Conservation (phyloP, 2,329 filamentous ascomycete species). For the Fusarium sororula region DNA sequence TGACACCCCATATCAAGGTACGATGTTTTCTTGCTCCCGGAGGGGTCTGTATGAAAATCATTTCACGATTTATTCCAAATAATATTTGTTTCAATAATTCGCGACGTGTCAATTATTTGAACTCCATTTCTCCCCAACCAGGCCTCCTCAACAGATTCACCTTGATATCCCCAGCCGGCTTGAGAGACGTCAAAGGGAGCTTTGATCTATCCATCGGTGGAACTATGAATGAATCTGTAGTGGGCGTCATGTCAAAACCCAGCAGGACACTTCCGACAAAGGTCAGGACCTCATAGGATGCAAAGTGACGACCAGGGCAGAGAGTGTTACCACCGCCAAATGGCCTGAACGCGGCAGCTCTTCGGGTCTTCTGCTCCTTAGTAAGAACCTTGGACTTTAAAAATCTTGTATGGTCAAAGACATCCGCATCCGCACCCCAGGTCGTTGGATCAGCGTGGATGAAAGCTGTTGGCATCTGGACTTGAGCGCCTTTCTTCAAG, state of each 20-base stretch:
- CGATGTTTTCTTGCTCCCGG: no score
- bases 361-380: slow-evolving; percentile 22
- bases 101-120: no score
- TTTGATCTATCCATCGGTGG: slow-evolving; percentile 31
- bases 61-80: no score
- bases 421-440: slow-evolving; percentile 25
- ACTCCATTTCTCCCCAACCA: slow-evolving; percentile 12
- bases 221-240: not conserved
- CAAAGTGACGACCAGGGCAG: slow-evolving; percentile 31
- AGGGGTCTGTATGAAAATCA: no score
- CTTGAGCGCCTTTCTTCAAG: slow-evolving; percentile 32
- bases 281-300: slow-evolving; percentile 26
- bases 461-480: slow-evolving; percentile 36
- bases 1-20: no score
- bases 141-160: not conserved
- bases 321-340: slow-evolving; percentile 33
- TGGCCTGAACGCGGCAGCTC: slow-evolving; percentile 25
- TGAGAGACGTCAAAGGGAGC: slow-evolving; percentile 29
- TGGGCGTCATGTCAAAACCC: slow-evolving; percentile 24
- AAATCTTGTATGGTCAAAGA: slow-evolving; percentile 32
- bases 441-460: slow-evolving; percentile 30
- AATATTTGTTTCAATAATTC: no score
- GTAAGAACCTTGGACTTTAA: slow-evolving; percentile 11
- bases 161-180: slow-evolving; percentile 16
- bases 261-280: slow-evolving; percentile 26